Evolutionary conservation across 331 rosid species (phyloP).

Genomic region (Acacia concinna): DNA sequence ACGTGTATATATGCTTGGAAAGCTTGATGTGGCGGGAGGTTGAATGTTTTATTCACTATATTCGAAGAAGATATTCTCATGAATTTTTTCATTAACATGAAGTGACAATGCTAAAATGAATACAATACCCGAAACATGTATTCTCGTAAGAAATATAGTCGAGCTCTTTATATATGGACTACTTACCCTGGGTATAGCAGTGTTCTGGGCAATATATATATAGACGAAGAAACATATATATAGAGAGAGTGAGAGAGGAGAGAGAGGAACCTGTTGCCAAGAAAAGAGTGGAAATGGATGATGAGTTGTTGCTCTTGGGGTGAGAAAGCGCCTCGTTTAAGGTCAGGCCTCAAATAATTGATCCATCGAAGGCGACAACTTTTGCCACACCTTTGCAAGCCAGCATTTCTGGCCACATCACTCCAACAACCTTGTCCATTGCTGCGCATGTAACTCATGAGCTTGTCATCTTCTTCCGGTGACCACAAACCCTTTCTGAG

Average conservation of each 20-base stretch:
- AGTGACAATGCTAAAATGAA: not conserved
- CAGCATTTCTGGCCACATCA: constrained; percentile 93
- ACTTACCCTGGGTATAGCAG: not conserved
- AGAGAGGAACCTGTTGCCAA: constrained; percentile 79
- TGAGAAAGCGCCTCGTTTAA: constrained; percentile 85
- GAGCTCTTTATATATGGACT: not conserved
- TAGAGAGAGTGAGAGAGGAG: not conserved
- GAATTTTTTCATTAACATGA: not conserved
- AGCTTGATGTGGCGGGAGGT: not conserved
- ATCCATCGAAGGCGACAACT: constrained; percentile 94
- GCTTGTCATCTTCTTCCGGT: constrained; percentile 93
- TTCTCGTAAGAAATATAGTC: not conserved
- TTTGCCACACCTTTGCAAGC: constrained; percentile 86
- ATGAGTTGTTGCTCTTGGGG: constrained; percentile 85
- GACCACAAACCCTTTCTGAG: constrained; percentile 93
- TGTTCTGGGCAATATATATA: no score
- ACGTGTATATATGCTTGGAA: no score
- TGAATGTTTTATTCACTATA: not conserved
- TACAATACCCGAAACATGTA: not conserved
- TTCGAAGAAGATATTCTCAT: not conserved
- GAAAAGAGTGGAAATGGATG: constrained; percentile 83
- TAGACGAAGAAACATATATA: not conserved
- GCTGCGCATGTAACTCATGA: constrained; percentile 72
- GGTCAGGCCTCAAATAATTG: constrained; percentile 91
- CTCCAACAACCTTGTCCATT: constrained; percentile 96